phyloP scores from a whole-genome alignment of 768 basidiomycete species.

The Pulveroboletus ravenelii region DNA sequence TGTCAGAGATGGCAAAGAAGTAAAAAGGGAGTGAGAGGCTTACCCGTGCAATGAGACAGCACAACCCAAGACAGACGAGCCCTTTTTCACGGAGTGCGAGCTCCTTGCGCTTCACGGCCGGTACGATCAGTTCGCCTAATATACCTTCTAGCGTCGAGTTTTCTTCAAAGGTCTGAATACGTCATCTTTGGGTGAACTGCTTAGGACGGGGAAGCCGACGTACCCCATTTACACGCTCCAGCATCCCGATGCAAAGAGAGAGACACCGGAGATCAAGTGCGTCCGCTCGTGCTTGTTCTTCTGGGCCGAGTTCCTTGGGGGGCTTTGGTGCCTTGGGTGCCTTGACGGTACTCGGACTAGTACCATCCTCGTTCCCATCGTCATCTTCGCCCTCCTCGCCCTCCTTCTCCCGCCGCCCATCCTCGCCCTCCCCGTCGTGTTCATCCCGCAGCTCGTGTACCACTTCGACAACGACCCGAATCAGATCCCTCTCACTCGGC shows the following conservation, averaged over 20 bases:
- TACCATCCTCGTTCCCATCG: conserved; percentile 3
- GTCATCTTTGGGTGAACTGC: neutral
- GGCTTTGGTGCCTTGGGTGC: conserved; percentile 19
- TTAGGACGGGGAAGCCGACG: conserved; percentile 21
- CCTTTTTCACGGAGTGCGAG: conserved; percentile 60
- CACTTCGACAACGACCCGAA: conserved; percentile 84
- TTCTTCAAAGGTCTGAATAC: conserved; percentile 50
- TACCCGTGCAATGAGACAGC: conserved; percentile 65
- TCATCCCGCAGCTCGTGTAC: conserved; percentile 68
- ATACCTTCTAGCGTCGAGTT: conserved; percentile 67
- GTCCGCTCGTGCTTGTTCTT: conserved; percentile 56
- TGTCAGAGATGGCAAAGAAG: too few species aligned
- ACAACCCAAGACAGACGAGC: conserved; percentile 64
- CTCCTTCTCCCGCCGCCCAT: conserved; percentile 35
- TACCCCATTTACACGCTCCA: conserved; percentile 84
- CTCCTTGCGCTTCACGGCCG: conserved; percentile 86
- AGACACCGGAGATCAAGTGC: conserved; percentile 72
- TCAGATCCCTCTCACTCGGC: conserved; percentile 74
- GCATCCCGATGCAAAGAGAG: conserved; percentile 71
- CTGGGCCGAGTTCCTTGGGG: conserved; percentile 45
- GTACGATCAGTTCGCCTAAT: conserved; percentile 81
- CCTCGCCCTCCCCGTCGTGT: conserved; percentile 36
- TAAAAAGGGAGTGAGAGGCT: neutral
- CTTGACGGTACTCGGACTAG: neutral
- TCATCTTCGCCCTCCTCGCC: conserved; percentile 24